These are phyloP conservation scores for Pseudoneurospora amorphoporcata DNA, from an alignment of 495 filamentous ascomycete genomes.

Conservation along the genomic window DNA sequence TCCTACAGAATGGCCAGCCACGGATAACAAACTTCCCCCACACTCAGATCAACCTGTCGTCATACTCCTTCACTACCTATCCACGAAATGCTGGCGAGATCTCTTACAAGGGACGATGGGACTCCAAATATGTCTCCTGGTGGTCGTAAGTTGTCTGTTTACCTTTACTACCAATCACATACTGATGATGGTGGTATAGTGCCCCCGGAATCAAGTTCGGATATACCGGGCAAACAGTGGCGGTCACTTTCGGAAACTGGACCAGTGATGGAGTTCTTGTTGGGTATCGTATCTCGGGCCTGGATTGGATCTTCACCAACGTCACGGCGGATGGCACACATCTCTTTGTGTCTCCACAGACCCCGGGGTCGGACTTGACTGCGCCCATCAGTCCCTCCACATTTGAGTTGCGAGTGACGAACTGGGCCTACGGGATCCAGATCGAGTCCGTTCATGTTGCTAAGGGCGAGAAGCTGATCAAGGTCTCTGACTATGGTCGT, in stretches of 20 bases:
- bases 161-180: neutral
- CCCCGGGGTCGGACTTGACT: conserved; percentile 30
- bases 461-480: conserved; percentile 36
- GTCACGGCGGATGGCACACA: conserved; percentile 52
- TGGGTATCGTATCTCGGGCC: conserved; percentile 50
- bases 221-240: conserved; percentile 53
- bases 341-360: conserved; percentile 41
- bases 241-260: conserved; percentile 50
- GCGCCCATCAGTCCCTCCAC: conserved; percentile 32
- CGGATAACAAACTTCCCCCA: conserved; percentile 35
- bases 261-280: conserved; percentile 48
- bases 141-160: conserved; percentile 39
- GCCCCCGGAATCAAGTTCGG: conserved; percentile 54
- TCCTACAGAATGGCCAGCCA: conserved; percentile 55
- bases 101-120: conserved; percentile 63
- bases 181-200: conserved; percentile 13
- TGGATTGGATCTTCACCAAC: conserved; percentile 61
- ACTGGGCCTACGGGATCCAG: conserved; percentile 58
- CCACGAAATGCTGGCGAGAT: conserved; percentile 46
- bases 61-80: conserved; percentile 38
- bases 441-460: conserved; percentile 46
- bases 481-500: conserved; percentile 38
- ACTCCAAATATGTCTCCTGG: conserved; percentile 56
- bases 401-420: conserved; percentile 51
- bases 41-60: conserved; percentile 32